phyloP scores from a whole-genome alignment of 108 stramenopile species.

The Chaetoceros muelleri region DNA sequence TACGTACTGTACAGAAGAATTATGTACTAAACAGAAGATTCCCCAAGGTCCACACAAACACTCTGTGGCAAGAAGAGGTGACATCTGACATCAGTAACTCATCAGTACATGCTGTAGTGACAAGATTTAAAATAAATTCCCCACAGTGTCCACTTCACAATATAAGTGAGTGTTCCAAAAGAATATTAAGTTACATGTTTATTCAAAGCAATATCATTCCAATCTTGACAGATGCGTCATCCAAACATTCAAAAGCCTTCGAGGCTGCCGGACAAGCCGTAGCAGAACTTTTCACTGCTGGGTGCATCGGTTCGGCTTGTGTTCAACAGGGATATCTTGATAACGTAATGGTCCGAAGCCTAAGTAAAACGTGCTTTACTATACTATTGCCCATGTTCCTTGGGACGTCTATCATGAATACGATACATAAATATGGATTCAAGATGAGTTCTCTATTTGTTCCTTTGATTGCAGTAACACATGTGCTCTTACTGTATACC shows the following conservation, averaged over 20 bases:
- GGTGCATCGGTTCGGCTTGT: slow-evolving; percentile 14
- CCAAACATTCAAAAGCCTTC: no score
- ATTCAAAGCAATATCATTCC: background rate
- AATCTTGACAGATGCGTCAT: background rate
- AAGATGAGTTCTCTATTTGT: slow-evolving; percentile 4
- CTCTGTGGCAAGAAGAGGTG: no score
- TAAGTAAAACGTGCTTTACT: slow-evolving; percentile 10
- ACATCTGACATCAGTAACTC: no score
- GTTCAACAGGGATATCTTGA: slow-evolving; percentile 12
- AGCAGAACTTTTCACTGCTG: slow-evolving; percentile 12
- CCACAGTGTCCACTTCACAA: no score
- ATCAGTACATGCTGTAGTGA: no score
- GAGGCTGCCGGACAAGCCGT: slow-evolving; percentile 11
- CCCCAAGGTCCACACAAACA: no score
- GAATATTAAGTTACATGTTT: no score
- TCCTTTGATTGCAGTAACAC: slow-evolving; percentile 12
- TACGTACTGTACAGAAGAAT: no score
- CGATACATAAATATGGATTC: slow-evolving; percentile 11
- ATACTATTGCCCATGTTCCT: slow-evolving; percentile 24
- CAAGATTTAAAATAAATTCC: no score
- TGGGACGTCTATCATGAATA: slow-evolving; percentile 20
- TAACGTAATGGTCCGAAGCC: background rate
- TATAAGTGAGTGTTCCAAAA: no score
- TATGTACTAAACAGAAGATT: no score
- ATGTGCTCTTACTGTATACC: slow-evolving; percentile 10